Evolutionary conservation across 805 yeast species (phyloP).

Genomic region (Torulaspora microellipsoides): DNA sequence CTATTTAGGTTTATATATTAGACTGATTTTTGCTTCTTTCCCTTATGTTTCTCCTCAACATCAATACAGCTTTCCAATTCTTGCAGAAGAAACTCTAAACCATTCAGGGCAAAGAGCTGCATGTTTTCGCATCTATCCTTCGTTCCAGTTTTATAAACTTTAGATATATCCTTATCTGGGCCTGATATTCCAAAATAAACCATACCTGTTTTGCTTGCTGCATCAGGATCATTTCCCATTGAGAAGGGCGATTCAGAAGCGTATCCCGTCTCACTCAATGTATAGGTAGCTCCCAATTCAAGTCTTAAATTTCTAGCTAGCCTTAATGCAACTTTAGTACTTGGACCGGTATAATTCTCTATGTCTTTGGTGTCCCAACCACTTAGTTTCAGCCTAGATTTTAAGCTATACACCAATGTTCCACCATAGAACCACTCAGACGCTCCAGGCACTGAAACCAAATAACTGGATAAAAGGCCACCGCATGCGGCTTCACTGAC

Average conservation of each 20-base stretch:
- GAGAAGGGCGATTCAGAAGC: slow-evolving; percentile 59
- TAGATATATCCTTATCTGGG: slow-evolving; percentile 52
- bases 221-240: slow-evolving; percentile 37
- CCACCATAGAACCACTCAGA: slow-evolving; percentile 81
- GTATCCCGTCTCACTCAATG: slow-evolving; percentile 80
- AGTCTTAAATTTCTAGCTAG: slow-evolving; percentile 74
- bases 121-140: slow-evolving; percentile 61
- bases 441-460: slow-evolving; percentile 83
- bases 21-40: slow-evolving; percentile 5
- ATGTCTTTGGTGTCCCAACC: slow-evolving; percentile 79
- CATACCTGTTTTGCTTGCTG: slow-evolving; percentile 42
- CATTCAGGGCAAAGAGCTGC: slow-evolving; percentile 68
- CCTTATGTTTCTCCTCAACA: slow-evolving; percentile 3
- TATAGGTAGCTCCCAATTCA: slow-evolving; percentile 79
- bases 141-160: slow-evolving; percentile 41
- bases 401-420: slow-evolving; percentile 70
- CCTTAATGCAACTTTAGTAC: slow-evolving; percentile 66
- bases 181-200: slow-evolving; percentile 71
- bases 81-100: slow-evolving; percentile 55
- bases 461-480: slow-evolving; percentile 73
- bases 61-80: slow-evolving; percentile 35
- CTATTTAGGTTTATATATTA: not conserved
- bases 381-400: slow-evolving; percentile 64
- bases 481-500: slow-evolving; percentile 90
- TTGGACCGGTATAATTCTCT: slow-evolving; percentile 71